Evolutionary conservation across 2,329 filamentous ascomycete species (phyloP).

Genomic region (Verticillium dahliae): DNA sequence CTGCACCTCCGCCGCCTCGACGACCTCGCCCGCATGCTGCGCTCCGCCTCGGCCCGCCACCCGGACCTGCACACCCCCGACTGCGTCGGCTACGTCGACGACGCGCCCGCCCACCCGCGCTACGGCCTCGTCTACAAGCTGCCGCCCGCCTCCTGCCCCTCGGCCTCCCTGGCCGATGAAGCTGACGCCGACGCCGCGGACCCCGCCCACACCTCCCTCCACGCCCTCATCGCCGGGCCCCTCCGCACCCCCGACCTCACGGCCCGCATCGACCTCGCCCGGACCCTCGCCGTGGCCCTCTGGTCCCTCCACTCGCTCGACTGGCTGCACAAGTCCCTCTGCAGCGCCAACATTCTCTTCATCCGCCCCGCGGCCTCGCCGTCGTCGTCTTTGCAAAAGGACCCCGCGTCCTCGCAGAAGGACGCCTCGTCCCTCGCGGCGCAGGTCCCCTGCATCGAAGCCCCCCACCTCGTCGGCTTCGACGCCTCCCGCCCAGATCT

Average conservation of each 20-base stretch:
- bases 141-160: not conserved
- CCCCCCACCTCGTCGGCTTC: constrained; percentile 44
- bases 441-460: constrained; percentile 30
- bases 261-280: constrained; percentile 34
- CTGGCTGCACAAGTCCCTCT: not conserved
- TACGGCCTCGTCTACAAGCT: constrained; percentile 35
- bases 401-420: constrained; percentile 26
- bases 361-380: constrained; percentile 42
- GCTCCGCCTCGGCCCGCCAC: constrained; percentile 34
- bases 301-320: constrained; percentile 41
- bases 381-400: constrained; percentile 32
- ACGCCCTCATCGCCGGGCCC: constrained; percentile 28
- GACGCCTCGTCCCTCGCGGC: constrained; percentile 26
- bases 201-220: constrained; percentile 28
- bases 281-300: constrained; percentile 34
- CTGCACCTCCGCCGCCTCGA: constrained; percentile 36
- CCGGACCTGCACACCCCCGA: constrained; percentile 40
- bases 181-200: constrained; percentile 18
- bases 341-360: not conserved
- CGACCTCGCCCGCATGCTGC: constrained; percentile 40
- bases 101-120: constrained; percentile 22
- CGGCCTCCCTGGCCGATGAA: not conserved
- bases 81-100: constrained; percentile 40
- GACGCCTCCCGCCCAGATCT: constrained; percentile 46
- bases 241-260: constrained; percentile 38